Evolutionary conservation across 2,329 filamentous ascomycete genomes (phyloP), one percentile per base, ranked within the genome.

Genomic region (Phyllosticta ampelicida): DNA sequence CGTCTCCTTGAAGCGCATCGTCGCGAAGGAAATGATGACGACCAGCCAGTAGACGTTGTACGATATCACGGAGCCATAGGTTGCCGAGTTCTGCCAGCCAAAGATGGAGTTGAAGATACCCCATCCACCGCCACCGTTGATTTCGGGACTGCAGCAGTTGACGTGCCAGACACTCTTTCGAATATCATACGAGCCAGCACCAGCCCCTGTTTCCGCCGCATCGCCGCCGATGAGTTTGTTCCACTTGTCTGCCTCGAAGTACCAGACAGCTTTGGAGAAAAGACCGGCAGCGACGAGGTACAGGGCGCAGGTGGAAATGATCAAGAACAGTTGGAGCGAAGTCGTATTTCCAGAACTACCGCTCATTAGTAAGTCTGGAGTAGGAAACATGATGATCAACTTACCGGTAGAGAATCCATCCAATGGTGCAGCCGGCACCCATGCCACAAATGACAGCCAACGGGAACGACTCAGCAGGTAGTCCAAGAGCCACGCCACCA

Each of bases 1-100:
- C 59, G 70, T 73, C 73, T 94, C 89, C 61, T 80, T 80, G 73
- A 82, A 89, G 49, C 85, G 78, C 77, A 92, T 79, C 44, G 75
- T 63, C 13, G 83, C 61, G 68, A 92, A 88, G 3, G 78, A 79
- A 13, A 77, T 60, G 58, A 90, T 89, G 63, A 89, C 78, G 9
- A 76, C 77, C 54, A 94, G 73, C 90, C 90, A 95, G 75, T 95
- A 95, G 13, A 92, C 60, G 68, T 94, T 95, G 75, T 95, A 95
- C 0, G 87, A 85, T 61, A 95, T 83, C 62, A 95, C 86, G 0
- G 88, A 91, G 55, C 89, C 89, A 65, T 92, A 91, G 1, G 90
- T 95, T 4, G 88, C 90, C 13, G 87, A 89, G 75, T 95, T 95
- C 61, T 84, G 82, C 90, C 90, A 96, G 59, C 90, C 90, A 9